phyloP scores from a whole-genome alignment of 352 stramenopile genomes.

The Phytopythium helicoides region DNA sequence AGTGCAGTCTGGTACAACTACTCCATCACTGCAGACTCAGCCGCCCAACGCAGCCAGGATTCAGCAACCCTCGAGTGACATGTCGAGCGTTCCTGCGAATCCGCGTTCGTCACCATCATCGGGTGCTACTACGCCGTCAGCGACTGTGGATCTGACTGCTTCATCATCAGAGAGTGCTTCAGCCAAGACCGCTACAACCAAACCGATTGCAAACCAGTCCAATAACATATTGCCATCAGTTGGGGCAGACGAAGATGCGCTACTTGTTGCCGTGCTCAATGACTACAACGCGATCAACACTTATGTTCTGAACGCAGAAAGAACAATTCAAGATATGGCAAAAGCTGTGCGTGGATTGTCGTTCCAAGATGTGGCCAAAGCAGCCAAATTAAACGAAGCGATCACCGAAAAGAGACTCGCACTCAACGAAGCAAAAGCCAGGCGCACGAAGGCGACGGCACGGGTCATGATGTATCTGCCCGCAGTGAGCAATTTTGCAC shows the following conservation, averaged over 20 bases:
- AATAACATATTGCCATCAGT: too few species aligned
- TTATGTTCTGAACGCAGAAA: conserved; percentile 23
- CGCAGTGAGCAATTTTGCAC: conserved; percentile 33
- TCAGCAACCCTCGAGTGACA: too few species aligned
- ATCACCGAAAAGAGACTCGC: conserved; percentile 28
- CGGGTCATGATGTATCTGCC: conserved; percentile 58
- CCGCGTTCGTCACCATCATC: too few species aligned
- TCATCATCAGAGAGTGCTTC: too few species aligned
- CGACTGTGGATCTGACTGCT: too few species aligned
- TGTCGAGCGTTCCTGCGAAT: too few species aligned
- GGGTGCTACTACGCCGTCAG: too few species aligned
- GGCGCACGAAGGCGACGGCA: conserved; percentile 35
- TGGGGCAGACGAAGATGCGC: conserved; percentile 30
- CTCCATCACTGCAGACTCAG: too few species aligned
- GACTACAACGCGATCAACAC: conserved; percentile 41
- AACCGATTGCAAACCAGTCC: too few species aligned
- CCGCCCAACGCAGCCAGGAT: too few species aligned
- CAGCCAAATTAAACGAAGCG: conserved; percentile 40
- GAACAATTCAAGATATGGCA: conserved; percentile 19
- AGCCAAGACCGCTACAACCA: too few species aligned
- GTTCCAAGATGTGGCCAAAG: conserved; percentile 42
- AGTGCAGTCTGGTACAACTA: too few species aligned
- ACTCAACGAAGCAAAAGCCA: conserved; percentile 29
- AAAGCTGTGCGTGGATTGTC: conserved; percentile 32
- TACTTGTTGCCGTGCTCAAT: conserved; percentile 30